A percentile compares a stretch with the other conserved stretches of the same genome.
phyloP scores from a whole-genome alignment of 345 rosid genomes.

The Arabis hirsuta region DNA sequence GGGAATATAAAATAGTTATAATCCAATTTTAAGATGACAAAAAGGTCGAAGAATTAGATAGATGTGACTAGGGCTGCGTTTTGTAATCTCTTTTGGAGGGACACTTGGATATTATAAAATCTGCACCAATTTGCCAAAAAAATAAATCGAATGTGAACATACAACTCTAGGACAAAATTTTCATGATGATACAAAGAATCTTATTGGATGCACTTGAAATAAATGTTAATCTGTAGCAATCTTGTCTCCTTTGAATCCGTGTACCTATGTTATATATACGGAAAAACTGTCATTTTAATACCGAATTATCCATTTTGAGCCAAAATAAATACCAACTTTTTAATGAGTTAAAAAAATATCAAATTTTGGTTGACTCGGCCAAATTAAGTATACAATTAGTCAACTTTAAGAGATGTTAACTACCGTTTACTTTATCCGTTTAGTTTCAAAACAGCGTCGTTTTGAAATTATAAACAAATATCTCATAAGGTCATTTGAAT shows the following conservation, averaged over 20 bases:
- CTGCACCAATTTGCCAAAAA: conserved; percentile 13
- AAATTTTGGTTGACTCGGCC: too few species aligned
- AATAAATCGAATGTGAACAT: conserved; percentile 30
- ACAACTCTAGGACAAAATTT: conserved; percentile 20
- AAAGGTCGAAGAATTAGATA: conserved; percentile 33
- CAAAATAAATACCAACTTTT: too few species aligned
- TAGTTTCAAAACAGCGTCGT: too few species aligned
- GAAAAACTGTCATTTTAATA: too few species aligned
- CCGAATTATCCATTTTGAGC: too few species aligned
- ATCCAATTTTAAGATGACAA: conserved; percentile 13
- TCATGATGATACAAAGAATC: conserved; percentile 30
- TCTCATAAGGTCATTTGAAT: too few species aligned
- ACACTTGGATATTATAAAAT: conserved; percentile 21
- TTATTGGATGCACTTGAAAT: conserved; percentile 29
- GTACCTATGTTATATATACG: not conserved
- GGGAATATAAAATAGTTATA: conserved; percentile 21
- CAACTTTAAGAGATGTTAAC: too few species aligned
- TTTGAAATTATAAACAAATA: too few species aligned
- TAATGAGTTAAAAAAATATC: too few species aligned
- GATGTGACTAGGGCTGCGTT: conserved; percentile 40
- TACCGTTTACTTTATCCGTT: too few species aligned
- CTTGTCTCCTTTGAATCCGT: conserved; percentile 33
- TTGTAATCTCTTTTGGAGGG: conserved; percentile 31
- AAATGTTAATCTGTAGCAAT: conserved; percentile 12
- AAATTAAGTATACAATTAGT: too few species aligned